Evolutionary conservation across 73 alveolate species (phyloP).

Genomic region (Paramecium sexaurelia): DNA sequence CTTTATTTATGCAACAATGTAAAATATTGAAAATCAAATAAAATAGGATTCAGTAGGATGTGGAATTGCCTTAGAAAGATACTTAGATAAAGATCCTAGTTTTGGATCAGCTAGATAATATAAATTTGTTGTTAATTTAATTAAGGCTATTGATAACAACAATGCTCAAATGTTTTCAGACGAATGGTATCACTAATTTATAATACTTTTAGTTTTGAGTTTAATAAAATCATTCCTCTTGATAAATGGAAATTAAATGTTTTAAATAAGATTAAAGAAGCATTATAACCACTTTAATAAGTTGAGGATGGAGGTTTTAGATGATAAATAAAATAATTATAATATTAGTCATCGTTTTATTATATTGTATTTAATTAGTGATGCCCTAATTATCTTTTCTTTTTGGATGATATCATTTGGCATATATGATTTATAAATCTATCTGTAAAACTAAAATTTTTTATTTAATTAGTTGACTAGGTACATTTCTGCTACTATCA

Average conservation of each 20-base stretch:
- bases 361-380: slow-evolving; percentile 10
- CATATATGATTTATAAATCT: slow-evolving; percentile 23
- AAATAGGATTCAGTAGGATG: slow-evolving; percentile 55
- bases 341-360: slow-evolving; percentile 24
- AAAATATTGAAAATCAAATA: not conserved
- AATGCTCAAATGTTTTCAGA: slow-evolving; percentile 22
- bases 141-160: slow-evolving; percentile 37
- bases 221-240: slow-evolving; percentile 25
- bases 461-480: slow-evolving; percentile 11
- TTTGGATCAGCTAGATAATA: slow-evolving; percentile 39
- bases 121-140: not conserved
- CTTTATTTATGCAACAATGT: slow-evolving; percentile 37
- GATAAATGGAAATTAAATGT: slow-evolving; percentile 57
- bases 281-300: not conserved
- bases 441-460: not conserved
- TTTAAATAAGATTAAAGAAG: slow-evolving; percentile 10
- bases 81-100: slow-evolving; percentile 54
- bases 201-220: slow-evolving; percentile 4
- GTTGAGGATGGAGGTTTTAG: slow-evolving; percentile 37
- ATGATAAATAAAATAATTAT: slow-evolving; percentile 10
- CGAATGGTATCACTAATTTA: slow-evolving; percentile 7
- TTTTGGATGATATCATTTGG: slow-evolving; percentile 19
- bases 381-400: slow-evolving; percentile 25
- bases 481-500: slow-evolving; percentile 8
- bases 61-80: slow-evolving; percentile 43